Evolutionary conservation across 2,329 filamentous ascomycete species (phyloP), one percentile per base, ranked within the genome.

Genomic region (Macrophomina pseudophaseolina): DNA sequence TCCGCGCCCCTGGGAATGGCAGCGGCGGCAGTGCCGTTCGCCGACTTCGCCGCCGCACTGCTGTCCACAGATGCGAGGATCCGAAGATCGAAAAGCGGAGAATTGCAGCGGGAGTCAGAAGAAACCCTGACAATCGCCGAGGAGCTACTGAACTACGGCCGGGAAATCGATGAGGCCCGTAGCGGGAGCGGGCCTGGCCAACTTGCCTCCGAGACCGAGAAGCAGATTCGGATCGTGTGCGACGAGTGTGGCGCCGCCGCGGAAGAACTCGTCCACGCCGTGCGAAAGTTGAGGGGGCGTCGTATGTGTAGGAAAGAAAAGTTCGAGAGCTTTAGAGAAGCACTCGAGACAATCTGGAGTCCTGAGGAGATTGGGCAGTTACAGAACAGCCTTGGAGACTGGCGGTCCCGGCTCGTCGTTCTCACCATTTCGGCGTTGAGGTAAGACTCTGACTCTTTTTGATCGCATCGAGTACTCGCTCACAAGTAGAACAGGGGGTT

Each of bases 11-110:
- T 66, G 11, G 46, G 64, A 12, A 38, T 66, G 18, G 64, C 64
- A 6, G 51, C 53, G 1, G 64, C 53, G 30, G 32, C 58, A 32
- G 40, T 52, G 28, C 52, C 49, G 4, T 66, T 62, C 35, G 14
- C 62, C 44, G 54, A 66, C 35, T 66, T 63, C 18, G 33, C 32
- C 33, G 16, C 53, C 11, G 44, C 28, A 2, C 52, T 66, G n/a
- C n/a, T 66, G 30, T 62, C 52, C 8, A 8, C 42, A 5, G 28
- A 4, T 16, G 2, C 14, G 4, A 23, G 9, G 32, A 49, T 62
- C 4, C 32, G 32, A 11, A 38, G 30, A 16, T 49, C 58, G 5
- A 62, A 62, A 18, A 18, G n/a, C 46, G 58, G 58, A 14, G 58
- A 62, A 11, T 32, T 48, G 30, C 58, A 49, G 42, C 30, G 28